These are phyloP conservation scores for Trichosporon inkin DNA, from an alignment of 1,284 basidiomycete genomes.

Conservation along the genomic window DNA sequence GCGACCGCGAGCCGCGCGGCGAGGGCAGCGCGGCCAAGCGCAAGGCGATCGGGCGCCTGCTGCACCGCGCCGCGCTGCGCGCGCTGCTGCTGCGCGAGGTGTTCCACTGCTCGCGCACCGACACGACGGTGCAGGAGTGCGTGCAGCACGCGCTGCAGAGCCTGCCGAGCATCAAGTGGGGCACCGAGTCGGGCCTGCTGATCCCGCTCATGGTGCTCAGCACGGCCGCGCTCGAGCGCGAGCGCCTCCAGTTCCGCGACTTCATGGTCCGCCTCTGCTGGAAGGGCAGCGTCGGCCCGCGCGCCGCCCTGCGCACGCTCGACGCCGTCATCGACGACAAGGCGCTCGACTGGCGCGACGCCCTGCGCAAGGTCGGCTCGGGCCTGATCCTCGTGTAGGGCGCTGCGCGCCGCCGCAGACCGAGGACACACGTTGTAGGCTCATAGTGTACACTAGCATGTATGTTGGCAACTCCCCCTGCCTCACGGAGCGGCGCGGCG, in stretches of 20 bases:
- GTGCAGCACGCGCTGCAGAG: conserved; percentile 11
- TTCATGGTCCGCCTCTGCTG: conserved; percentile 22
- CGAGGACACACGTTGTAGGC: no score
- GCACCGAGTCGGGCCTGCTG: conserved; percentile 18
- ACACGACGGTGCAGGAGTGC: conserved; percentile 12
- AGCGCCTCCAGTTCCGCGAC: conserved; percentile 12
- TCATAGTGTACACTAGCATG: no score
- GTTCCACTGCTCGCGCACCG: conserved; percentile 7
- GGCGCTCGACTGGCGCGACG: conserved; percentile 13
- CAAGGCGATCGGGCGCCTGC: background rate
- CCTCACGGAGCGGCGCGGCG: no score
- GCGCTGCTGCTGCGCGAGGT: conserved; percentile 17
- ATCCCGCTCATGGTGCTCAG: conserved; percentile 17
- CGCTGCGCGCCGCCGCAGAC: no score
- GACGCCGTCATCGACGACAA: conserved; percentile 11
- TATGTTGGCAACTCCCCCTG: no score
- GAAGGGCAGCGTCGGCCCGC: conserved; percentile 22
- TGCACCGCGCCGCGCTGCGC: conserved; percentile 18
- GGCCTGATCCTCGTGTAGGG: conserved; percentile 14
- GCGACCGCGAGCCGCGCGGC: background rate
- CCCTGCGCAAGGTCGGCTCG: conserved; percentile 9
- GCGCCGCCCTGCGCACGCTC: conserved; percentile 13
- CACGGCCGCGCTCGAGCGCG: conserved; percentile 9
- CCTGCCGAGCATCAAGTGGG: conserved; percentile 19
- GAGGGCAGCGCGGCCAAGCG: background rate